Base-by-base conservation (phyloP, 495 filamentous ascomycete genomes). In the Talaromyces proteolyticus region DNA sequence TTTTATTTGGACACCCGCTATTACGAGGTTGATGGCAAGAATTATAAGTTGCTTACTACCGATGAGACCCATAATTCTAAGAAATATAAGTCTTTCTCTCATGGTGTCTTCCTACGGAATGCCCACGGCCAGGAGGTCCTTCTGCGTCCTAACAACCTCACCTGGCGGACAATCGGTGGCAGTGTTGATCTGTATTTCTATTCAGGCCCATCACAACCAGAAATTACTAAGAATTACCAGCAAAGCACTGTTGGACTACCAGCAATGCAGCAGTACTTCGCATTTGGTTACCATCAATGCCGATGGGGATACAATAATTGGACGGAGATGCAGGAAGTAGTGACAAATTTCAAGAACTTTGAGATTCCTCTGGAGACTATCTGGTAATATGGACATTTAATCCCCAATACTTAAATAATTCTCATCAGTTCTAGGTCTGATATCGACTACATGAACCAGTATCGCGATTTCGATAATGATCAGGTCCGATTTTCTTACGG, bases 41-140 rank as follows among this genome's bases (percentile, higher is more conserved):
- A 69, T 42, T 57, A 78, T 17, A 76, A 63, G 2, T 79, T 82
- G 34, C 8, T 34, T 20, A 69, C 74, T n/a, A 68, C 72, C 14
- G 69, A 81, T 55, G 71, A 77, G 6, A 74, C 76, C 0, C 72
- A 84, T 51, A 69, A 68, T 6, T 69, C 64, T 10, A 70, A 70
- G 47, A 55, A 76, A 26, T 91, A 90, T 53, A 67, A 73, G 16
- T 81, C 79, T 21, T 73, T 69, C 43, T 80, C 79, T 0, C 81
- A 86, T 45, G 82, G 82, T 44, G 77, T 84, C 1, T 86, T 81
- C 57, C 59, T 75, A 3, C 69, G 82, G 39, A 86, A 85, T 59
- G 73, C 82, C 8, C 89, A 95, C 58, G 84, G 81, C 6, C 86
- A 90, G 53, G 89, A 94, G 55, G 74, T 90, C 1, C 64, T 91